Conservation (phyloP, 2,329 filamentous ascomycete genomes). For the Sporothrix humicola region DNA sequence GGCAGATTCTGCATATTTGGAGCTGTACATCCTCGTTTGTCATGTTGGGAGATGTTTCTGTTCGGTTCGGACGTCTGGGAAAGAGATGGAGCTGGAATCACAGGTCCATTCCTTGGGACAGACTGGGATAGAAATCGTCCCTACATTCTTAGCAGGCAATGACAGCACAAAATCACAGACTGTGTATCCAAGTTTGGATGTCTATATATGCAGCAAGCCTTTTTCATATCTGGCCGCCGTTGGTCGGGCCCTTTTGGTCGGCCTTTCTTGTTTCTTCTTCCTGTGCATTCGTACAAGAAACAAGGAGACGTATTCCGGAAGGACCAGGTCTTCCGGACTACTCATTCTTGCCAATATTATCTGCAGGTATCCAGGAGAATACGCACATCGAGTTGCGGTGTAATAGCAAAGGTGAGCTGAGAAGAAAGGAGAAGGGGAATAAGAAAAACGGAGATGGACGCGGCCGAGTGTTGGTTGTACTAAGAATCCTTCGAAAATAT, state of each 20-base stretch:
- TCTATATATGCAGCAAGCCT: slow-evolving; percentile 11
- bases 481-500: not conserved
- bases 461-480: not conserved
- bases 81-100: not conserved
- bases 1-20: slow-evolving; percentile 1
- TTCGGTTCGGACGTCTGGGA: not conserved
- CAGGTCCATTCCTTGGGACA: not conserved
- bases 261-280: not conserved
- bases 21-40: too few relatives aligned
- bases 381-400: not conserved
- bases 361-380: not conserved
- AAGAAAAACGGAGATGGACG: not conserved
- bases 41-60: not conserved
- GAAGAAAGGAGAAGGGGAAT: not conserved
- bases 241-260: slow-evolving; percentile 11
- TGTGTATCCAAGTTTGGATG: not conserved
- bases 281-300: not conserved
- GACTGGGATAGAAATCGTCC: too few relatives aligned
- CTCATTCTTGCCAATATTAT: not conserved
- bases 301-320: not conserved
- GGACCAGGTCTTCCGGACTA: not conserved
- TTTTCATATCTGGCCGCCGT: not conserved
- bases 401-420: not conserved
- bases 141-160: not conserved
- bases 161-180: not conserved